Conservation (phyloP, 495 filamentous ascomycete species). For the Letharia columbiana region DNA sequence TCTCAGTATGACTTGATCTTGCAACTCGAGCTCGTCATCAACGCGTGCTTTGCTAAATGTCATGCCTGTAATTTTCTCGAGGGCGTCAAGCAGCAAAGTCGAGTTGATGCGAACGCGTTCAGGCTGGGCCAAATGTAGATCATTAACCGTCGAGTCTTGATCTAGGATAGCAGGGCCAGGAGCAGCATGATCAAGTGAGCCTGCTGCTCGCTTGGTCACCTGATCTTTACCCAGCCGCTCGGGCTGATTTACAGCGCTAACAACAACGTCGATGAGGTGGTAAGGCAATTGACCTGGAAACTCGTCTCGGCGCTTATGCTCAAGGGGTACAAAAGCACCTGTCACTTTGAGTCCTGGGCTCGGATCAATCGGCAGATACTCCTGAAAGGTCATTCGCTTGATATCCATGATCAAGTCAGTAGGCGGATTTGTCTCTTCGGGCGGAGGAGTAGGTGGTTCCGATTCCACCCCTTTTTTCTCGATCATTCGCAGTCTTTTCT, state of each 20-base stretch:
- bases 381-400: background rate
- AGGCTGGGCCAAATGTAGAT: background rate
- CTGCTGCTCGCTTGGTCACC: background rate
- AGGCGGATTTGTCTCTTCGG: background rate
- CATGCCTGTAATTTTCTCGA: background rate
- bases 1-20: background rate
- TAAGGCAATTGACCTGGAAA: background rate
- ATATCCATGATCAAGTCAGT: background rate
- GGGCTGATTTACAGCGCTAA: background rate
- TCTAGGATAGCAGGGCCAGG: too few relatives aligned
- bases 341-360: background rate
- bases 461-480: background rate
- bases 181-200: background rate
- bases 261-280: background rate
- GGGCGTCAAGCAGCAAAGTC: background rate
- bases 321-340: background rate
- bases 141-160: too few relatives aligned
- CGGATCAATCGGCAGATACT: background rate
- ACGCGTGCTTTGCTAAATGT: background rate
- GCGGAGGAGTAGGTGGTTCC: too few relatives aligned
- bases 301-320: background rate
- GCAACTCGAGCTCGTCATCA: background rate
- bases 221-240: background rate
- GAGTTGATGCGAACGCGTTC: background rate
- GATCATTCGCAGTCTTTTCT: background rate